Evolutionary conservation across 2,329 filamentous ascomycete genomes (phyloP), one percentile per base, ranked within the genome.

Genomic region (Penicillium sp.): DNA sequence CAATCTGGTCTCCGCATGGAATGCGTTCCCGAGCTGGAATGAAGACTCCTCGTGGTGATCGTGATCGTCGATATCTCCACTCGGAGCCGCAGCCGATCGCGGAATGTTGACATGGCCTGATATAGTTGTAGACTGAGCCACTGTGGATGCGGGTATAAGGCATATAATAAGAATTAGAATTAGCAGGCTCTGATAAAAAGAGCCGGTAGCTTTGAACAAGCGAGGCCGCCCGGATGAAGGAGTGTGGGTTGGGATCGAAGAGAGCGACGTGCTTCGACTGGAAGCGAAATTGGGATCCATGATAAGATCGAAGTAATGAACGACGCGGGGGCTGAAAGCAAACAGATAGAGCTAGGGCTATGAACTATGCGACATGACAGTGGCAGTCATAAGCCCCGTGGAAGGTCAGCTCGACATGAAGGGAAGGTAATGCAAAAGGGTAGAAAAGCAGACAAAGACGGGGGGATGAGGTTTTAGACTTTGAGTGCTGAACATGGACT

Each of bases 91-190:
- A 20, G 46, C 44, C 38, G 57, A 56, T 55, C 31, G 54, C 20
- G 40, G 28, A 41, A 43, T 40, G 31, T 47, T 31, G 11, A 3
- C 11, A 7, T 37, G 24, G 26, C 52, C 38, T 29, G 49, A 41
- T 31, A 9, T 13, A 6, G 23, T 28, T 22, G 46, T 27, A 14
- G 51, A 26, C 38, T 53, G 43, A 20, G 49, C 55, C 20, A 50
- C 36, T 20, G 54, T 35, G 11, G 51, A 49, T n/a, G 40, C 20
- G 2, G 55, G 36, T 37, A 44, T 50, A 6, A 56, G 36, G 37
- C 47, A 56, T 22, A 59, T 16, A 45, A 55, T 49, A 42, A 50
- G 39, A 38, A 60, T 57, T 57, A 59, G 4, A n/a, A 59, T 58
- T 59, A 60, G 14, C 20, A 59, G 35, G 38, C 40, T 35, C 42